Evolutionary conservation across 139 green algal species (phyloP).

Genomic region (Chlamydomonas sphaeroides): DNA sequence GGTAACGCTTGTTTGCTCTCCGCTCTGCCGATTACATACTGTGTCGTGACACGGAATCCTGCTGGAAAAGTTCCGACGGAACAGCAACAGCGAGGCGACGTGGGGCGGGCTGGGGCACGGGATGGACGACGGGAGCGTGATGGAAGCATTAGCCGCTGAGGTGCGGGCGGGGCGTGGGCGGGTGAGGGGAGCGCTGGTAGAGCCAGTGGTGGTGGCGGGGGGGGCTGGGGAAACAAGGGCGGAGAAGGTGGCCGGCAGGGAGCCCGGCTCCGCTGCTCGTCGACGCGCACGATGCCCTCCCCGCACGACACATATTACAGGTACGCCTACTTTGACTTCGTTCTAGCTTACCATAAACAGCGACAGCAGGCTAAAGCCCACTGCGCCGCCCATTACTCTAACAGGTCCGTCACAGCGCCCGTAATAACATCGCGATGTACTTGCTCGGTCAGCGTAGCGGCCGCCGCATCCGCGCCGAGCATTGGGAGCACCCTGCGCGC

Average conservation of each 20-base stretch:
- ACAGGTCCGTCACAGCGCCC: neutral
- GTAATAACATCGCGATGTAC: neutral
- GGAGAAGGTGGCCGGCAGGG: neutral
- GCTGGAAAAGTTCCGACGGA: too few relatives aligned
- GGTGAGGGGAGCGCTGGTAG: neutral
- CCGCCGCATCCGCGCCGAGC: neutral
- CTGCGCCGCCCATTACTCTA: constrained; percentile 13
- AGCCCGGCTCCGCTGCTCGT: neutral
- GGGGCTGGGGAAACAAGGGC: too few relatives aligned
- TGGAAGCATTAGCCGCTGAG: neutral
- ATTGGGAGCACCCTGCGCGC: neutral
- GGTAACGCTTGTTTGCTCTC: too few relatives aligned
- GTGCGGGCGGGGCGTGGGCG: neutral
- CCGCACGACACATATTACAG: too few relatives aligned
- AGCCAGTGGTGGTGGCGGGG: too few relatives aligned
- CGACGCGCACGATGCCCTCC: neutral
- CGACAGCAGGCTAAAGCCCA: neutral
- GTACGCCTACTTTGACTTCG: too few relatives aligned
- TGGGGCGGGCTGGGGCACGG: neutral
- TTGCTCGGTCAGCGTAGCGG: constrained; percentile 3
- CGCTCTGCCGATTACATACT: too few relatives aligned
- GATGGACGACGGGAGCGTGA: too few relatives aligned
- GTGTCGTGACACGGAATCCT: too few relatives aligned
- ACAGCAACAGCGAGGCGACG: too few relatives aligned
- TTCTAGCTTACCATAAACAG: too few relatives aligned